Base-by-base conservation (phyloP, 2,329 filamentous ascomycete genomes). In the Aspergillus pseudoviridinutans region DNA sequence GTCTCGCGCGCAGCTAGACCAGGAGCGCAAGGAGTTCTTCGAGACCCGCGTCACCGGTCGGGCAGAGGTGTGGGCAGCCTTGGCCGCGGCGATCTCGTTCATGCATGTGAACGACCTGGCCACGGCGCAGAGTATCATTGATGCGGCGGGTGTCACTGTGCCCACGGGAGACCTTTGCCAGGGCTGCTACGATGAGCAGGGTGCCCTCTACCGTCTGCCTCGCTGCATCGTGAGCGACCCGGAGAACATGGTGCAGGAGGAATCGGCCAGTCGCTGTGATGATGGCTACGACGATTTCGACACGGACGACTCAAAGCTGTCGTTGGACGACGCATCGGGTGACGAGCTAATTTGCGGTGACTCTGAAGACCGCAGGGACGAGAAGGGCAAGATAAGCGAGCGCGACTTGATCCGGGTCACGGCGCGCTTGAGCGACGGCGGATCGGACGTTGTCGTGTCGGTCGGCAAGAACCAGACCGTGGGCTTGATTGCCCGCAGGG, bases 21-120 rank as follows among this genome's bases (percentile, higher is more conserved):
- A 80, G 32, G 90, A 96, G 75, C 84, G 93, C 51, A 78, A 77
- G 51, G 91, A 91, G 60, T 97, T 95, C 79, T 97, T 96, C 74
- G 92, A 97, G 60, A 97, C 92, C 1, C 81, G 91, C 50, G 90
- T 95, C 17, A 89, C 88, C 0, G 91, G 91, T 2, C 82, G 85
- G 3, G 68, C 82, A 4, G 90, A 96, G 73, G 83, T 94, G 27
- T 97, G 93, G 93, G 85, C 85, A 64, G 87, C 90, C 0, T 74
- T 97, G 14, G 82, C 82, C 49, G 78, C 85, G 1, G 88, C 87
- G 0, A 80, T 91, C 20, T 83, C 89, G 59, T 77, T 90, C 6
- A 72, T 96, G 60, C 88, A 88, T 77, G 80, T 81, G 10, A 78
- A 81, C 0, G 80, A 84, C 20, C 69, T 90, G 8, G 80, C 78